Percentiles rank a stretch among this genome's conserved stretches.
Evolutionary conservation across 768 basidiomycete genomes (phyloP).

Genomic region (Naganishia friedmannii): DNA sequence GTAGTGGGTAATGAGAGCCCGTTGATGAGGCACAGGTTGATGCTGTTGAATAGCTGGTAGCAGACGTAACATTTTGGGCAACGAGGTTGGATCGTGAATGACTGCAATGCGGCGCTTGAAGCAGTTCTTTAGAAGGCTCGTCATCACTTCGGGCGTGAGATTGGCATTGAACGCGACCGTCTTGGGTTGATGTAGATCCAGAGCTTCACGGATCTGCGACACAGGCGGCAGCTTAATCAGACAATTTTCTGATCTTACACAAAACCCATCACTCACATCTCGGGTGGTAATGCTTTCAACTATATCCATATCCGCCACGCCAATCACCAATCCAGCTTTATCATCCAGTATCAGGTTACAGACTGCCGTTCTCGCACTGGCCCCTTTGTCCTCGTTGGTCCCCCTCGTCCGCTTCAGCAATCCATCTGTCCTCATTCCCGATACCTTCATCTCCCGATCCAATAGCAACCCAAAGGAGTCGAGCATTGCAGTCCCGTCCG

Average conservation of each 20-base stretch:
- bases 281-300: constrained; percentile 58
- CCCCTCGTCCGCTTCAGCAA: constrained; percentile 54
- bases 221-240: neutral
- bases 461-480: constrained; percentile 75
- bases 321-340: constrained; percentile 69
- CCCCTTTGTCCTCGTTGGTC: constrained; percentile 10
- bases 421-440: constrained; percentile 83
- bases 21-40: constrained; percentile 19
- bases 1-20: constrained; percentile 61
- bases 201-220: constrained; percentile 58
- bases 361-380: constrained; percentile 63
- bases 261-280: constrained; percentile 52
- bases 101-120: constrained; percentile 60
- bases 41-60: constrained; percentile 57
- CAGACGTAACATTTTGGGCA: constrained; percentile 71
- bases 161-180: constrained; percentile 52
- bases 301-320: constrained; percentile 83
- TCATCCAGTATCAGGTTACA: constrained; percentile 81
- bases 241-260: constrained; percentile 2
- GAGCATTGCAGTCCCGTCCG: neutral
- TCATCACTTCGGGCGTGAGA: constrained; percentile 56
- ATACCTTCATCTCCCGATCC: constrained; percentile 57
- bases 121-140: constrained; percentile 60
- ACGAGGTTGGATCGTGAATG: constrained; percentile 91
- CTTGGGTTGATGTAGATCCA: constrained; percentile 54